A percentile compares a stretch with the other conserved stretches of the same genome.
Evolutionary conservation across 495 filamentous ascomycete genomes (phyloP).

Genomic region (Penicillium lagena): DNA sequence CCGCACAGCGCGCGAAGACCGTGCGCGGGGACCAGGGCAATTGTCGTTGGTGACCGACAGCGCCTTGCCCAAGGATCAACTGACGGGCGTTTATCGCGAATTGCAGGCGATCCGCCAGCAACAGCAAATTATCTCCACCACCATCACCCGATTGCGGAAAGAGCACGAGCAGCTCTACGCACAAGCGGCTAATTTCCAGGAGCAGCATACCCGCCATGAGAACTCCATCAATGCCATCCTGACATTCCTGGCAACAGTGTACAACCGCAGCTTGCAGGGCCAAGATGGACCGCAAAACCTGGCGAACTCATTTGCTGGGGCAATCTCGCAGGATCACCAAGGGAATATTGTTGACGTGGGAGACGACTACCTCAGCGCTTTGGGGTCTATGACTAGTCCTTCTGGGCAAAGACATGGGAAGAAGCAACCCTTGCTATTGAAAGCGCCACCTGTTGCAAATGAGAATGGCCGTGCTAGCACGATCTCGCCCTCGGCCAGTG

Average conservation of each 20-base stretch:
- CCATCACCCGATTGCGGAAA: slow-evolving; percentile 69
- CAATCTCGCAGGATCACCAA: slow-evolving; percentile 53
- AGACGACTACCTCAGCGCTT: slow-evolving; percentile 40
- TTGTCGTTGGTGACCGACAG: slow-evolving; percentile 35
- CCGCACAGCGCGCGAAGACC: slow-evolving; percentile 27
- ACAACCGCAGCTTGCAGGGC: slow-evolving; percentile 69
- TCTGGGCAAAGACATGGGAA: slow-evolving; percentile 36
- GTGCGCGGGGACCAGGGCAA: slow-evolving; percentile 26
- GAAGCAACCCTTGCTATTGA: slow-evolving; percentile 44
- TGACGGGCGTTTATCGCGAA: slow-evolving; percentile 70
- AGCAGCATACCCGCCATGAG: slow-evolving; percentile 89
- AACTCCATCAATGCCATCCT: slow-evolving; percentile 97
- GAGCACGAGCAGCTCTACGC: slow-evolving; percentile 87
- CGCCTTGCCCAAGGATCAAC: slow-evolving; percentile 66
- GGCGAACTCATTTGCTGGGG: slow-evolving; percentile 64
- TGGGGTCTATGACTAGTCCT: slow-evolving; percentile 32
- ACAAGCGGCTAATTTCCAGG: slow-evolving; percentile 84
- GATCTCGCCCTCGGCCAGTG: slow-evolving; percentile 29
- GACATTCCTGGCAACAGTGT: slow-evolving; percentile 93
- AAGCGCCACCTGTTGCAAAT: slow-evolving; percentile 37
- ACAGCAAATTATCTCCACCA: slow-evolving; percentile 72
- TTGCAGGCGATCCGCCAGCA: slow-evolving; percentile 75
- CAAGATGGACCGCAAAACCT: slow-evolving; percentile 58
- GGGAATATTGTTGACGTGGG: slow-evolving; percentile 69
- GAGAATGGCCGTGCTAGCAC: slow-evolving; percentile 28